Percentiles rank a stretch among this genome's conserved stretches.
These are phyloP conservation scores for Diaporthe humulicola DNA, from an alignment of 2,329 filamentous ascomycete genomes.

Conservation along the genomic window DNA sequence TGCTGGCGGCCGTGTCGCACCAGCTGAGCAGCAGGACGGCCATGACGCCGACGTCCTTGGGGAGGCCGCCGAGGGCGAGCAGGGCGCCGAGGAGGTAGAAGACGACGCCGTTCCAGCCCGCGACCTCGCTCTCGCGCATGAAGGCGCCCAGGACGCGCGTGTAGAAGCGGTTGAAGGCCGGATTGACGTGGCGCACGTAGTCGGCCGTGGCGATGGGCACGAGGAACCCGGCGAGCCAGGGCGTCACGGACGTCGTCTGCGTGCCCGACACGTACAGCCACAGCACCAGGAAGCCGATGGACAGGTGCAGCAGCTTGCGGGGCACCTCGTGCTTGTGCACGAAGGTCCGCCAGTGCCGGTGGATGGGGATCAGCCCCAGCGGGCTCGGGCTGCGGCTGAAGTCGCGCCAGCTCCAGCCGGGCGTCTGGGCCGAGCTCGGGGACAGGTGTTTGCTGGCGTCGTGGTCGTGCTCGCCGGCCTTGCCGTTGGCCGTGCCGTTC, in stretches of 20 bases:
- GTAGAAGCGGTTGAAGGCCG: slow-evolving; percentile 87
- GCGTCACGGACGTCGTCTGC: slow-evolving; percentile 83
- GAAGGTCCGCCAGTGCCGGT: slow-evolving; percentile 90
- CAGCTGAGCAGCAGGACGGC: slow-evolving; percentile 92
- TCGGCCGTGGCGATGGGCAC: slow-evolving; percentile 89
- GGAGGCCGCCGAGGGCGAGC: slow-evolving; percentile 86
- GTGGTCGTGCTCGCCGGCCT: slow-evolving; percentile 42
- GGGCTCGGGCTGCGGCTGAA: slow-evolving; percentile 93
- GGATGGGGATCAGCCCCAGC: slow-evolving; percentile 93
- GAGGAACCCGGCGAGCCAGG: slow-evolving; percentile 83
- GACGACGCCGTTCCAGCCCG: slow-evolving; percentile 96
- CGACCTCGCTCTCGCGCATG: slow-evolving; percentile 97
- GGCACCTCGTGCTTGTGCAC: slow-evolving; percentile 98
- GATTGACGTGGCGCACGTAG: slow-evolving; percentile 84
- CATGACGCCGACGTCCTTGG: slow-evolving; percentile 93
- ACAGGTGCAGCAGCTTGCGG: slow-evolving; percentile 92
- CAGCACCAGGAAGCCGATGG: slow-evolving; percentile 94
- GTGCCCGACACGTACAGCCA: slow-evolving; percentile 86
- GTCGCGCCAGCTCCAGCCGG: slow-evolving; percentile 84
- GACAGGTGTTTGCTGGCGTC: slow-evolving; percentile 80
- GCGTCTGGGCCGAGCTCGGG: slow-evolving; percentile 72
- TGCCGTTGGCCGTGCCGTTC: slow-evolving; percentile 46
- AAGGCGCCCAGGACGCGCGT: slow-evolving; percentile 87
- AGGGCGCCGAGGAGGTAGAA: slow-evolving; percentile 95
- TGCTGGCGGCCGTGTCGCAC: slow-evolving; percentile 98